Evolutionary conservation across 1,284 basidiomycete genomes (phyloP).

Genomic region (Microbotryum violaceum): DNA sequence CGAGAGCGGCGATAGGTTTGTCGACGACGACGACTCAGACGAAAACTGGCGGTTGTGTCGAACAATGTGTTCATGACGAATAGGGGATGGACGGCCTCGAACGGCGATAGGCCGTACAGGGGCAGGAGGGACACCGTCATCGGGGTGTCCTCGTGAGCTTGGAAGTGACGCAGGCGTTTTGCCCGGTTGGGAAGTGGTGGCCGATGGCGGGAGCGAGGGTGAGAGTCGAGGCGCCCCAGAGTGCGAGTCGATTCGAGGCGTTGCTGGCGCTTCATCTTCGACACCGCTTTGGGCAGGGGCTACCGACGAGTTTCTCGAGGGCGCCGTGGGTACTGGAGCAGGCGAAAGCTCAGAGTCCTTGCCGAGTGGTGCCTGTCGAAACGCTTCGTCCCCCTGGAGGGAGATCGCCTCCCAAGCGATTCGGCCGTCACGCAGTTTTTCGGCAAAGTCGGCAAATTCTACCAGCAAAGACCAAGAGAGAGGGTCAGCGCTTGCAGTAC

Average conservation of each 20-base stretch:
- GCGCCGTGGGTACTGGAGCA: neutral
- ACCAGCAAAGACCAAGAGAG: neutral
- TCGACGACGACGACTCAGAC: slow-evolving; percentile 16
- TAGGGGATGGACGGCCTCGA: slow-evolving; percentile 5
- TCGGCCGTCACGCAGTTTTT: slow-evolving; percentile 32
- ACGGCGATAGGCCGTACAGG: neutral
- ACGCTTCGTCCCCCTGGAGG: slow-evolving; percentile 21
- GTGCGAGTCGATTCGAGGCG: no score
- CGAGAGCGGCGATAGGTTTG: slow-evolving; percentile 22
- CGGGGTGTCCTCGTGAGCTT: neutral
- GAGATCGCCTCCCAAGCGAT: slow-evolving; percentile 34
- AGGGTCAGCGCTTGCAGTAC: neutral
- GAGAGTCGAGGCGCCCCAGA: no score
- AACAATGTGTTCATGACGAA: slow-evolving; percentile 3
- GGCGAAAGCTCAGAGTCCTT: slow-evolving; percentile 8
- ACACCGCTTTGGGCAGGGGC: neutral
- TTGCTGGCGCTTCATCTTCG: no score
- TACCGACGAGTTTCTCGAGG: neutral
- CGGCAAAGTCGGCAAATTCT: slow-evolving; percentile 33
- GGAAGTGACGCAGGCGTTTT: neutral
- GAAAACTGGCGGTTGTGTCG: slow-evolving; percentile 16
- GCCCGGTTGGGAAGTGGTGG: neutral
- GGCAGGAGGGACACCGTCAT: neutral
- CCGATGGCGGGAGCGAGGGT: no score
- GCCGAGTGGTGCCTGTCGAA: slow-evolving; percentile 12